These are phyloP conservation scores for Alnus rubra DNA, from an alignment of 306 rosid genomes.

Conservation along the genomic window DNA sequence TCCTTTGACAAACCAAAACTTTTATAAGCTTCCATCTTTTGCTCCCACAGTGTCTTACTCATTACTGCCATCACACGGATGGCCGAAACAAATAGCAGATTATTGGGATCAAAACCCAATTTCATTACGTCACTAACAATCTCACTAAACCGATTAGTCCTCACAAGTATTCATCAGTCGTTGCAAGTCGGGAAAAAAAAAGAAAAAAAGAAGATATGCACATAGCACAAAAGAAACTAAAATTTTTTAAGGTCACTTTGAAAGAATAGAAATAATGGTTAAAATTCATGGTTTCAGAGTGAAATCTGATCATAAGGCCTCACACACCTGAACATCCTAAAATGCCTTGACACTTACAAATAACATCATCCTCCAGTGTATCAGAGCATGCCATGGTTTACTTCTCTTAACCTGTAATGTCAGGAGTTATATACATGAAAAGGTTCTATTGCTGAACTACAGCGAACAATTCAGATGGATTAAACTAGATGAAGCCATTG, in stretches of 20 bases:
- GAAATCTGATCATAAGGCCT: background rate
- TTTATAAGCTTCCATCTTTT: conserved; percentile 23
- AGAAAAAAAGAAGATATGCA: too few relatives aligned
- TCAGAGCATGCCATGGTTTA: background rate
- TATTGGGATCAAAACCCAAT: conserved; percentile 23
- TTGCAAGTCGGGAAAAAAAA: too few relatives aligned
- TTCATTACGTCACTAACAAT: conserved; percentile 14
- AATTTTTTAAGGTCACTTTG: too few relatives aligned
- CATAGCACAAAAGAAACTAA: too few relatives aligned
- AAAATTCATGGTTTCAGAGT: too few relatives aligned
- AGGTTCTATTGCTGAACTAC: too few relatives aligned
- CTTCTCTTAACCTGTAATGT: too few relatives aligned
- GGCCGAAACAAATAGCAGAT: conserved; percentile 1
- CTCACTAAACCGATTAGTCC: conserved; percentile 3
- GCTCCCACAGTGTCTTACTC: conserved; percentile 21
- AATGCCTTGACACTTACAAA: background rate
- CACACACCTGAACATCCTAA: background rate
- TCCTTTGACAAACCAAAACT: conserved; percentile 30
- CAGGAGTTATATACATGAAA: too few relatives aligned
- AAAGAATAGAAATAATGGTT: too few relatives aligned
- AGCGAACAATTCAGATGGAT: too few relatives aligned
- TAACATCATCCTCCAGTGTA: background rate
- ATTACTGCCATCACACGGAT: background rate
- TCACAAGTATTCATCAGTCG: too few relatives aligned
- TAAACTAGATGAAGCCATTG: too few relatives aligned